Base-by-base conservation (phyloP, 2,329 filamentous ascomycete genomes). In the Epichloe bromicola region DNA sequence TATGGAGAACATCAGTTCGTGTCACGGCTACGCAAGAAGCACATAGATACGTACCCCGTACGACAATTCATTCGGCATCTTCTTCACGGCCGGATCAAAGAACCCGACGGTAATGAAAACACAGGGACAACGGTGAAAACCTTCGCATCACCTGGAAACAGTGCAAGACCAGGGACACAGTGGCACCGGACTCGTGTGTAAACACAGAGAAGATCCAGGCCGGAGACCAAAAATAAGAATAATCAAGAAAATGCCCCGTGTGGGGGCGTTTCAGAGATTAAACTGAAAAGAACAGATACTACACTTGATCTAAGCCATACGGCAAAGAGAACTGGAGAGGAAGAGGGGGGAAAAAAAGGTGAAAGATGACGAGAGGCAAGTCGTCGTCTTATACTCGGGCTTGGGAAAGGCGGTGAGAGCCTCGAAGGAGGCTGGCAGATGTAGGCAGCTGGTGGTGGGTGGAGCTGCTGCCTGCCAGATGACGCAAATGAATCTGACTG, bases 211-310 rank as follows among this genome's bases (percentile, higher is more conserved):
- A 64, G 30, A 11, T 59, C 59, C 54, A n/a, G 36, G 46, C 58
- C 61, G 23, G 43, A 41, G 46, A 33, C 57, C 63, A 67, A 68
- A 68, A 68, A 90, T 87, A 76, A 75, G 82, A 80, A 79, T 86
- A 89, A 89, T 86, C 82, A 80, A 74, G 74, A 76, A 45, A 30
- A 30, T 30, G 75, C 74, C 73, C 73, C 74, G 79, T 74, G 73
- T 85, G 79, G 80, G 75, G 74, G 74, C 77, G 77, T 88, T 86
- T 85, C 84, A 89, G 85, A 85, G 82, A 88, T 89, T 88, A 90
- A 89, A 88, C 86, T 89, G 83, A 87, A 86, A 88, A 89, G 85
- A 89, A 89, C 85, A 87, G 83, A 86, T 87, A 88, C 84, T 88
- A 87, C 83, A 88, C 83, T 87, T 88, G 84, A 88, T 88, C 84